A percentile compares a stretch with the other conserved stretches of the same genome.
These are phyloP conservation scores for Glarea lozoyensis DNA, from an alignment of 495 filamentous ascomycete genomes.

Conservation along the genomic window DNA sequence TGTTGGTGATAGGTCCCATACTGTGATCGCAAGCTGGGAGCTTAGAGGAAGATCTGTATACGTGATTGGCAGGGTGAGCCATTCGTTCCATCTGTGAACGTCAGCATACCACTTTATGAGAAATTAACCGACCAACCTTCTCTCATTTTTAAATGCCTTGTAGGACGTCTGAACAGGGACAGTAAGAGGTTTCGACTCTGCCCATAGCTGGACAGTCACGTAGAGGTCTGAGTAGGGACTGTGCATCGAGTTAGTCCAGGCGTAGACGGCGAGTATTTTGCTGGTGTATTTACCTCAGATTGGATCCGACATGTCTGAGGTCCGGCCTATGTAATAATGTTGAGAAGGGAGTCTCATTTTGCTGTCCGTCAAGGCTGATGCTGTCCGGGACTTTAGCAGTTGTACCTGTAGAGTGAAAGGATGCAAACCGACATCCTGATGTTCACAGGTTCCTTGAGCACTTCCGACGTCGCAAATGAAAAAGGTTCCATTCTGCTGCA, in stretches of 20 bases:
- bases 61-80: constrained; percentile 77
- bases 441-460: constrained; percentile 66
- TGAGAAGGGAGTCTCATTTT: constrained; percentile 69
- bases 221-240: constrained; percentile 78
- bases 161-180: constrained; percentile 89
- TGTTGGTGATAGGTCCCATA: constrained; percentile 88
- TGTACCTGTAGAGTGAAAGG: neutral
- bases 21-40: constrained; percentile 80
- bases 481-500: constrained; percentile 72
- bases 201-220: constrained; percentile 87
- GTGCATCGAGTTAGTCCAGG: constrained; percentile 1
- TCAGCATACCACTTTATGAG: constrained; percentile 2
- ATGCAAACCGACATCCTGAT: constrained; percentile 64
- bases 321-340: constrained; percentile 68
- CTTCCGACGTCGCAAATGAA: constrained; percentile 81
- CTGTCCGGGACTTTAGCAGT: constrained; percentile 33
- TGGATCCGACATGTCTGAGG: constrained; percentile 77
- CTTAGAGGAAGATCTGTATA: constrained; percentile 72
- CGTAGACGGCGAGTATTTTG: neutral
- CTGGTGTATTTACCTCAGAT: constrained; percentile 37
- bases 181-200: constrained; percentile 88
- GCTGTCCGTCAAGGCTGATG: constrained; percentile 79
- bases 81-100: constrained; percentile 77
- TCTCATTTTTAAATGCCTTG: constrained; percentile 70
- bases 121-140: constrained; percentile 28